Percentiles rank a stretch among this genome's conserved stretches.
These are phyloP conservation scores for Linum trigynum DNA, from an alignment of 345 rosid genomes.

Conservation along the genomic window DNA sequence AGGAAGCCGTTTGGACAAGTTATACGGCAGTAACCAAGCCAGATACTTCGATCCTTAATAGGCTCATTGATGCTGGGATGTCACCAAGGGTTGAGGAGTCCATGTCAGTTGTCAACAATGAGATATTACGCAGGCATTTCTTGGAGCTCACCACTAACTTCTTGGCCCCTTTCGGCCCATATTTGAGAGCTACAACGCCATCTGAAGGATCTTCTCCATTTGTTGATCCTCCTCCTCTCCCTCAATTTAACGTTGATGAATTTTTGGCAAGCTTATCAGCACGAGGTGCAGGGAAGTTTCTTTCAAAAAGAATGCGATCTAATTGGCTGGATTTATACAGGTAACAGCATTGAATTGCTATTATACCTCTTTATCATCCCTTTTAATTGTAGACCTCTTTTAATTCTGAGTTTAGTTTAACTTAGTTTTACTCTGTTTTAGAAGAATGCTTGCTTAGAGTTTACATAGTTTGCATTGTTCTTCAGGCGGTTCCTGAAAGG, in stretches of 20 bases:
- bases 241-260: slow-evolving; percentile 51
- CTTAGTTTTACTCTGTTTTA: slow-evolving; percentile 6
- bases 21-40: slow-evolving; percentile 79
- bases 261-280: slow-evolving; percentile 68
- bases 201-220: slow-evolving; percentile 86
- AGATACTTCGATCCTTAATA: slow-evolving; percentile 86
- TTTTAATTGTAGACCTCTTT: slow-evolving; percentile 8
- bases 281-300: slow-evolving; percentile 89
- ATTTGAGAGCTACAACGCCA: slow-evolving; percentile 63
- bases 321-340: slow-evolving; percentile 95
- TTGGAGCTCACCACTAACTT: slow-evolving; percentile 94
- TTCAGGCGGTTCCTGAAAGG: slow-evolving; percentile 84
- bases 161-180: slow-evolving; percentile 96
- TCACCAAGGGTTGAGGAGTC: slow-evolving; percentile 97
- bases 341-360: slow-evolving; percentile 27
- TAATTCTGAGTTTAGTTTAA: slow-evolving; percentile 4
- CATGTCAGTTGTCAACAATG: slow-evolving; percentile 96
- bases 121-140: slow-evolving; percentile 89
- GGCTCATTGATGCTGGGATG: slow-evolving; percentile 90
- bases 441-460: slow-evolving; percentile 13
- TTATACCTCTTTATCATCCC: not conserved
- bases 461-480: slow-evolving; percentile 12
- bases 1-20: slow-evolving; percentile 93
- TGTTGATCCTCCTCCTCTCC: slow-evolving; percentile 78
- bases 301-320: slow-evolving; percentile 85